A percentile compares a stretch with the other conserved stretches of the same genome.
phyloP scores from a whole-genome alignment of 2,329 filamentous ascomycete genomes.

The Metarhizium album region DNA sequence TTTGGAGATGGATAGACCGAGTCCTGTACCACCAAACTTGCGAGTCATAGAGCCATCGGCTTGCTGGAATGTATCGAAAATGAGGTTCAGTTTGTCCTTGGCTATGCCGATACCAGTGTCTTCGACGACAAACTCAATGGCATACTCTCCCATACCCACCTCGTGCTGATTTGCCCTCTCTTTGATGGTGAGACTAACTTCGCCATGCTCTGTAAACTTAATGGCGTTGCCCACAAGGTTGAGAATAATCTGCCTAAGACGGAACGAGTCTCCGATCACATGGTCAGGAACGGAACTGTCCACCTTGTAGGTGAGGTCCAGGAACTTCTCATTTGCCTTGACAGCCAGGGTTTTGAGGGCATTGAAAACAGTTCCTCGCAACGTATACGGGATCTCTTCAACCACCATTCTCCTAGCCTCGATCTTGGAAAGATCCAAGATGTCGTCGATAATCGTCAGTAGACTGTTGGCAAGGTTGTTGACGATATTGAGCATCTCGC shows the following conservation, averaged over 20 bases:
- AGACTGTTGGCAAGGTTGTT: slow-evolving; percentile 94
- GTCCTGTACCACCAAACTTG: slow-evolving; percentile 89
- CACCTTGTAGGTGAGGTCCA: slow-evolving; percentile 87
- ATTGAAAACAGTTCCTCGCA: slow-evolving; percentile 92
- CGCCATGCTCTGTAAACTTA: slow-evolving; percentile 95
- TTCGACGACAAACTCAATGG: slow-evolving; percentile 89
- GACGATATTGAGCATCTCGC: slow-evolving; percentile 97
- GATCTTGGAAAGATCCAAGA: slow-evolving; percentile 66
- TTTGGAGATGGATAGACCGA: slow-evolving; percentile 91
- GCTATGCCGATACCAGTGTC: slow-evolving; percentile 97
- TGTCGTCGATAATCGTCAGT: slow-evolving; percentile 89
- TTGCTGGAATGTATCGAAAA: slow-evolving; percentile 98
- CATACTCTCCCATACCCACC: slow-evolving; percentile 64
- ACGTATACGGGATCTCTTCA: slow-evolving; percentile 92
- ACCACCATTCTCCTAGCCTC: slow-evolving; percentile 97
- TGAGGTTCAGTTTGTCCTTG: slow-evolving; percentile 87
- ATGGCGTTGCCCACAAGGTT: slow-evolving; percentile 97
- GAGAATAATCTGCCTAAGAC: slow-evolving; percentile 88
- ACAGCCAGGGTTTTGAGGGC: slow-evolving; percentile 94
- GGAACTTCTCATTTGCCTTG: slow-evolving; percentile 89
- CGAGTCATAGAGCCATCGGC: slow-evolving; percentile 93
- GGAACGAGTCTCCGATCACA: slow-evolving; percentile 92
- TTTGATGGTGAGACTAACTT: slow-evolving; percentile 89
- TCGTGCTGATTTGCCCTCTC: slow-evolving; percentile 52
- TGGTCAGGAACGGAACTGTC: slow-evolving; percentile 91